Evolutionary conservation across 805 yeast species (phyloP).

Genomic region (Hanseniaspora lachancei): DNA sequence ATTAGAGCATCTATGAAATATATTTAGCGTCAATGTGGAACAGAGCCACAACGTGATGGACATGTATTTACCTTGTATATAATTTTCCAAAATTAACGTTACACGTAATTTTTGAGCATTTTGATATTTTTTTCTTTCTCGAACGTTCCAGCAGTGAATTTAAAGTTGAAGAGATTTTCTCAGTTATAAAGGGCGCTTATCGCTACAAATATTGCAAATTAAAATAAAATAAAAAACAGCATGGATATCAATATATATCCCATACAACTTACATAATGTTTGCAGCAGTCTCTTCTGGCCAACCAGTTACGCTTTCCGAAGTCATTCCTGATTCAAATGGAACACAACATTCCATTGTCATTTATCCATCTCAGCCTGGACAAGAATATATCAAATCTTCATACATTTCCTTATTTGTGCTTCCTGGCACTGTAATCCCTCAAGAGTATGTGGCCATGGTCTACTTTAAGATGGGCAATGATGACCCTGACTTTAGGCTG

Average conservation of each 20-base stretch:
- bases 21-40: neutral
- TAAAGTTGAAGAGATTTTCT: neutral
- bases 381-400: conserved; percentile 28
- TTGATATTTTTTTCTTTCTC: neutral
- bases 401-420: conserved; percentile 68
- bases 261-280: conserved; percentile 20
- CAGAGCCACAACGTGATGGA: too few relatives aligned
- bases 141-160: neutral
- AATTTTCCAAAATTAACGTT: neutral
- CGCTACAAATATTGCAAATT: neutral
- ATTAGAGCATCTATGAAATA: conserved; percentile 18
- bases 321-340: conserved; percentile 30
- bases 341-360: conserved; percentile 26
- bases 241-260: neutral
- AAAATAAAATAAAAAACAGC: neutral
- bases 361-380: conserved; percentile 27
- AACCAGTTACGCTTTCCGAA: conserved; percentile 27
- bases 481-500: conserved; percentile 40
- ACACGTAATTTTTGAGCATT: neutral
- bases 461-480: conserved; percentile 66
- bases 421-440: conserved; percentile 70
- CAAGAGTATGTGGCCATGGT: conserved; percentile 67
- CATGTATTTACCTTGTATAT: neutral
- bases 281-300: conserved; percentile 31
- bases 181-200: neutral